Base-by-base conservation (phyloP, 2,329 filamentous ascomycete genomes). In the Alternaria ventricosa region DNA sequence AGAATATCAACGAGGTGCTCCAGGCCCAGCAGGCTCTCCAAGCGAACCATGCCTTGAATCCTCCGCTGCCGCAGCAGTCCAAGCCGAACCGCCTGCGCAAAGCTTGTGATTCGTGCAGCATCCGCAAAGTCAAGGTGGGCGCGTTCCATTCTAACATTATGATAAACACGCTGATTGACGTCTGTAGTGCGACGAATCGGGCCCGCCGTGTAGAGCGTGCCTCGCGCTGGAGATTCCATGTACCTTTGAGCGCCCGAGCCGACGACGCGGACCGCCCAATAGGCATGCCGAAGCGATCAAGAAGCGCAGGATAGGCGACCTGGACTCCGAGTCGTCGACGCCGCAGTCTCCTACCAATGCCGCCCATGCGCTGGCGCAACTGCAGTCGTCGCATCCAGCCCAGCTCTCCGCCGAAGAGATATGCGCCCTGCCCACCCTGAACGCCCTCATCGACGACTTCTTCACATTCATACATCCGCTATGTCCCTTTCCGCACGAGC, bases 401-500 rank as follows among this genome's bases (percentile, higher is more conserved):
- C 79, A 82, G 45, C 77, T 86, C 10, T 87, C 87, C 4, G 85
- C 89, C 51, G 92, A 94, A 74, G 84, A 87, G 2, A 93, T 94
- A 65, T 91, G 90, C 44, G 89, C 91, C 0, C 84, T 90, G 78
- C 86, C 87, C 8, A 88, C 90, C 11, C 82, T 94, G 56, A 86
- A 90, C 71, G 84, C 90, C 3, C 84, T 94, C 15, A 87, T 94
- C 61, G 90, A 94, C 76, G 92, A 94, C 81, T 94, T 92, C 84
- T 94, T 94, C 80, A 93, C 90, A 18, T 93, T 93, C 76, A 90
- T 94, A 57, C 90, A 94, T 71, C 92, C 92, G 1, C 84, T 94
- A 9, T 88, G 87, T 61, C 92, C 92, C 0, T 94, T 94, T 61
- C 92, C 92, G 0, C 92, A 94, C 77, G 90, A 94, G 75, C 90